Evolutionary conservation across 768 basidiomycete genomes (phyloP).

Genomic region (Vararia minispora): DNA sequence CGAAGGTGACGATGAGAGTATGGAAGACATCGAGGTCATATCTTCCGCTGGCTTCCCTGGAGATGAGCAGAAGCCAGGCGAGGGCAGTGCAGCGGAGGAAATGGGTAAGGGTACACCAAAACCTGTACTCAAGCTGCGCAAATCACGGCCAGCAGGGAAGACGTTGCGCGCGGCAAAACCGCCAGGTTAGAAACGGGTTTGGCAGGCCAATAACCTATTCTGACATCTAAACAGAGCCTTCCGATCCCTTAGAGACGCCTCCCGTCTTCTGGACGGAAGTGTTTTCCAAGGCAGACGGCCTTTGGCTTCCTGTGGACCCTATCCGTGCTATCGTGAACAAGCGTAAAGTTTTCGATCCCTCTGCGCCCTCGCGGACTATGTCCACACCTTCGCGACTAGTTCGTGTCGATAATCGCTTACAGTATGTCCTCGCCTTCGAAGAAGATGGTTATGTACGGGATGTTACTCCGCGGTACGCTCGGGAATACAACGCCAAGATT

Average conservation of each 20-base stretch:
- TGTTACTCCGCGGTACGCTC: slow-evolving; percentile 83
- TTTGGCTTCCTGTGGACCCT: slow-evolving; percentile 92
- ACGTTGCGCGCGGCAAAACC: too few species aligned
- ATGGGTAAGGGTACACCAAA: slow-evolving; percentile 49
- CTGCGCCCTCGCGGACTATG: slow-evolving; percentile 21
- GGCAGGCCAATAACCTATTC: too few species aligned
- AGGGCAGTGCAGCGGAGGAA: slow-evolving; percentile 26
- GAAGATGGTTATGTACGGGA: slow-evolving; percentile 91
- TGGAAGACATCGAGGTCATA: slow-evolving; percentile 28
- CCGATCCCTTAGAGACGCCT: slow-evolving; percentile 52
- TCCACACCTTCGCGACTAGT: slow-evolving; percentile 12
- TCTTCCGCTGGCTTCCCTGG: slow-evolving; percentile 22
- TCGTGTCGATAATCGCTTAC: slow-evolving; percentile 66
- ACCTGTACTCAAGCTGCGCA: slow-evolving; percentile 48
- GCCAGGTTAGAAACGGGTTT: too few species aligned
- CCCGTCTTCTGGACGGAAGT: slow-evolving; percentile 98
- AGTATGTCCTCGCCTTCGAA: slow-evolving; percentile 90
- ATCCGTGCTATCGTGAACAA: slow-evolving; percentile 73
- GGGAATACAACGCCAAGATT: slow-evolving; percentile 68
- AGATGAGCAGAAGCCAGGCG: slow-evolving; percentile 29
- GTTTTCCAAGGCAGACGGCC: slow-evolving; percentile 81
- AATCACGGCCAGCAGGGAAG: too few species aligned
- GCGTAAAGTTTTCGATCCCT: slow-evolving; percentile 70
- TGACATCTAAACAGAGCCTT: slow-evolving; percentile 14
- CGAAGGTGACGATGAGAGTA: slow-evolving; percentile 26